phyloP scores from a whole-genome alignment of 768 basidiomycete species.

The Serendipita sp. region DNA sequence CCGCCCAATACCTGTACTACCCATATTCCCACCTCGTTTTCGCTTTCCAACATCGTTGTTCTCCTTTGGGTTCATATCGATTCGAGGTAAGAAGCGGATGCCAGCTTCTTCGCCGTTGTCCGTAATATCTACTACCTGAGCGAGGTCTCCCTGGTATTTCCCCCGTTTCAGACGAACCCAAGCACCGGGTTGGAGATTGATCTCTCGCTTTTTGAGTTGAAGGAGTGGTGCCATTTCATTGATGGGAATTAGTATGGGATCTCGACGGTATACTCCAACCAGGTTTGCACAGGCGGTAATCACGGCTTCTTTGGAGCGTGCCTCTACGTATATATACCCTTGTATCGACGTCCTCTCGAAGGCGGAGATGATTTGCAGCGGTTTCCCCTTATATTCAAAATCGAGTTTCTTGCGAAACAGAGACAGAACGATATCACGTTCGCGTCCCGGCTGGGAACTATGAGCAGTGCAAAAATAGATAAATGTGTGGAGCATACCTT shows the following conservation, averaged over 20 bases:
- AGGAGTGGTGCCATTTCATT: constrained; percentile 96
- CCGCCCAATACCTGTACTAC: constrained; percentile 40
- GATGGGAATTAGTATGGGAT: constrained; percentile 76
- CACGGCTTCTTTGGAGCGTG: constrained; percentile 74
- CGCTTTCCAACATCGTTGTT: constrained; percentile 52
- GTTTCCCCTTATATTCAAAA: constrained; percentile 58
- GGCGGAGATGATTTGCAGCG: constrained; percentile 78
- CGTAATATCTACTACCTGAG: constrained; percentile 86
- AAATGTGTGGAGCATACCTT: constrained; percentile 38
- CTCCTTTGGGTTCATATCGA: constrained; percentile 86
- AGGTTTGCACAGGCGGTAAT: constrained; percentile 74
- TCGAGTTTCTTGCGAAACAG: constrained; percentile 89
- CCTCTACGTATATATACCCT: constrained; percentile 95
- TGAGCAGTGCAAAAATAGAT: neutral
- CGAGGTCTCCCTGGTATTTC: constrained; percentile 86
- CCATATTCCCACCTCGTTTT: constrained; percentile 33
- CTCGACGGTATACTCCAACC: constrained; percentile 80
- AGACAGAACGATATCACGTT: constrained; percentile 85
- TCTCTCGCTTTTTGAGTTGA: constrained; percentile 89
- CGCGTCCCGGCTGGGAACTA: constrained; percentile 60
- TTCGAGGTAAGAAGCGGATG: constrained; percentile 90
- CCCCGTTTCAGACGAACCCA: constrained; percentile 95
- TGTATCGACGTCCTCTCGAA: constrained; percentile 92
- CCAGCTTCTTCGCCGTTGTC: constrained; percentile 89
- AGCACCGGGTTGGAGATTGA: constrained; percentile 65